Base-by-base conservation (phyloP, 768 basidiomycete genomes). In the Leccinum broughii region DNA sequence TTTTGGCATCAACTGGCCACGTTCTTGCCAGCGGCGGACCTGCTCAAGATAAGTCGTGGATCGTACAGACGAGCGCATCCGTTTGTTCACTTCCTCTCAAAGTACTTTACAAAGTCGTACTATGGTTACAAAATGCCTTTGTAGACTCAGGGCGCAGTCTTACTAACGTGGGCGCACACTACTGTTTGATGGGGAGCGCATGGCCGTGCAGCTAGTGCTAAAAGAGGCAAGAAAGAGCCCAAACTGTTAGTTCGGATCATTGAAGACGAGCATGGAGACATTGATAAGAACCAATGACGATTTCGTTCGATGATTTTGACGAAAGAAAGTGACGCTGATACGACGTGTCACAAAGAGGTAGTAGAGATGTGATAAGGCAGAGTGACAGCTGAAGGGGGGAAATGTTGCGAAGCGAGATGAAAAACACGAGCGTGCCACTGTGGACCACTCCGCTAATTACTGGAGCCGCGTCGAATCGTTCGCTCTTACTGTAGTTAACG, bases 1-100 rank as follows among this genome's bases (percentile, higher is more conserved):
- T 48, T 68, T 68, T 69, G 74, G 71, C 9, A 52, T 77, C 37
- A 24, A 4, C 49, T 26, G 41, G 41, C 41, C 41, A 41, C 17
- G 9, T 41, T 41, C 41, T 41, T 41, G 41, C 35, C 35, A 10
- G 35, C 14, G 30, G 30, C 6, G 35, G 35, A 35, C 35, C 35
- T 14, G 14, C 14, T 35, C 35, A 35, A 35, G 13, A 35, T 35
- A 14, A 35, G 32, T 34, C 32, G 32, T 34, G 32, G 32, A 34
- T 34, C 32, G 32, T 34, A 34, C 15, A 39, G 37, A 39, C 15
- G 1, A 39, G 37, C 37, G 37, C 15, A 39, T 39, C 3, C 15
- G 6, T 39, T 39, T 15, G 37, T 39, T 39, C 37, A 3, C 37
- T 39, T 39, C 39, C 39, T 17, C 39, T 39, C 39, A 39, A 39